Evolutionary conservation across 352 stramenopile species (phyloP).

Genomic region (Phytopythium montanum): DNA sequence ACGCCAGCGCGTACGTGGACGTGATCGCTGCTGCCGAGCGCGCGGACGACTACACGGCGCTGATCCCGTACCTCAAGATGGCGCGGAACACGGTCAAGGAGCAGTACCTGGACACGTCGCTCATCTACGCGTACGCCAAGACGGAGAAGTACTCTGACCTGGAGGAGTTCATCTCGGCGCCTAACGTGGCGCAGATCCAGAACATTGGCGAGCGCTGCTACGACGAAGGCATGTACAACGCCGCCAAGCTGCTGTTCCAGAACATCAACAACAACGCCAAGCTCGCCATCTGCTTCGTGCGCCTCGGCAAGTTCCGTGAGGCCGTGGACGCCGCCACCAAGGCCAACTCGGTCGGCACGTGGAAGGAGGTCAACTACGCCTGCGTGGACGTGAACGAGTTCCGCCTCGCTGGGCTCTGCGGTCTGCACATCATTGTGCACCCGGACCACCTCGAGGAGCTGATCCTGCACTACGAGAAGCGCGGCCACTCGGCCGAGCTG

Average conservation of each 20-base stretch:
- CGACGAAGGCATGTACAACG: conserved; percentile 98
- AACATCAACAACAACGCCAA: conserved; percentile 99
- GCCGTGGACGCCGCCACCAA: conserved; percentile 98
- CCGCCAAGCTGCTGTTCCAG: conserved; percentile 98
- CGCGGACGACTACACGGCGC: conserved; percentile 95
- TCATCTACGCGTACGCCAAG: conserved; percentile 99
- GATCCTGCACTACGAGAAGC: conserved; percentile 98
- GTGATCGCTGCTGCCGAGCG: conserved; percentile 97
- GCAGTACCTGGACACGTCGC: conserved; percentile 98
- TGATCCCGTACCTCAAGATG: conserved; percentile 99
- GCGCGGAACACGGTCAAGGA: conserved; percentile 99
- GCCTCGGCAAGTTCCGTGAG: conserved; percentile 98
- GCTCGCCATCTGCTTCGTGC: conserved; percentile 98
- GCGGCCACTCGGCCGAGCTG: conserved; percentile 95
- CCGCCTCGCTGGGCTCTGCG: conserved; percentile 96
- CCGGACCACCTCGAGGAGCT: conserved; percentile 99
- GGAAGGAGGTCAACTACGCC: conserved; percentile 99
- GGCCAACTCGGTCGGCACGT: conserved; percentile 99
- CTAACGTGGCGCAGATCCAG: conserved; percentile 99
- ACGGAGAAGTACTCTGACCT: conserved; percentile 98
- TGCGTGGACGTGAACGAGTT: conserved; percentile 98
- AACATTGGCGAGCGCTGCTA: conserved; percentile 98
- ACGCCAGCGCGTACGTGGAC: conserved; percentile 96
- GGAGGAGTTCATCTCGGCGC: conserved; percentile 98
- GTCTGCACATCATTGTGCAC: conserved; percentile 99